Evolutionary conservation across 1,139 yeast genomes (phyloP).

Genomic region (Kluyveromyces marxianus): DNA sequence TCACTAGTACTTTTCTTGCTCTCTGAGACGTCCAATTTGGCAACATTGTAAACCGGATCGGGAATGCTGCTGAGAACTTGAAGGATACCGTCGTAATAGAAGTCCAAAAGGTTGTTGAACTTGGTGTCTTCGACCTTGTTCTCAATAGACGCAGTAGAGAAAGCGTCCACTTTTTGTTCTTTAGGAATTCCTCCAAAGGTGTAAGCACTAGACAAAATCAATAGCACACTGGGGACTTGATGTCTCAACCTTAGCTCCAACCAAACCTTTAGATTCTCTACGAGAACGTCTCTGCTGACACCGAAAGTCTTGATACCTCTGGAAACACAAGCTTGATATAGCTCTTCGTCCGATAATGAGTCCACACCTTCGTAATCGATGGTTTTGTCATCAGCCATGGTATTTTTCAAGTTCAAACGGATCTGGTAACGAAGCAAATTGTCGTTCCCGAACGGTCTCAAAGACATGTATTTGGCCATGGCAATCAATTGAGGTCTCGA

Average conservation of each 20-base stretch:
- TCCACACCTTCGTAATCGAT: slow-evolving; percentile 93
- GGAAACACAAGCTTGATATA: slow-evolving; percentile 84
- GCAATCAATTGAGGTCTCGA: slow-evolving; percentile 90
- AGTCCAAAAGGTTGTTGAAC: slow-evolving; percentile 46
- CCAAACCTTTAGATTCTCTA: slow-evolving; percentile 84
- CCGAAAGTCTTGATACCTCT: slow-evolving; percentile 86
- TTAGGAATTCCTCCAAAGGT: slow-evolving; percentile 62
- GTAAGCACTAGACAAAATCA: slow-evolving; percentile 80
- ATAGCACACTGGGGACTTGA: slow-evolving; percentile 83
- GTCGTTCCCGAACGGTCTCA: slow-evolving; percentile 91
- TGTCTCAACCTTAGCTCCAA: slow-evolving; percentile 81
- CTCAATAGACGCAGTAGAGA: slow-evolving; percentile 13
- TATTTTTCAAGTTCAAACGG: slow-evolving; percentile 80
- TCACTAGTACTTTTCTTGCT: slow-evolving; percentile 15
- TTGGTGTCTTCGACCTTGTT: slow-evolving; percentile 21
- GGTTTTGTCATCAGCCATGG: slow-evolving; percentile 86
- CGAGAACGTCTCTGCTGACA: slow-evolving; percentile 75
- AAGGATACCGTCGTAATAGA: slow-evolving; percentile 73
- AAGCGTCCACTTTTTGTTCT: slow-evolving; percentile 9
- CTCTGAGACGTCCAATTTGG: slow-evolving; percentile 77
- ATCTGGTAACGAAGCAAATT: slow-evolving; percentile 87
- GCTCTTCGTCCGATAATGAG: slow-evolving; percentile 70
- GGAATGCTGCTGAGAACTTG: slow-evolving; percentile 89
- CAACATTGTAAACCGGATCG: slow-evolving; percentile 91
- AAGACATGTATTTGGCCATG: slow-evolving; percentile 86